These are phyloP conservation scores for Macadamia tetraphylla DNA, from an alignment of 164 flowering plant species.

Conservation along the genomic window DNA sequence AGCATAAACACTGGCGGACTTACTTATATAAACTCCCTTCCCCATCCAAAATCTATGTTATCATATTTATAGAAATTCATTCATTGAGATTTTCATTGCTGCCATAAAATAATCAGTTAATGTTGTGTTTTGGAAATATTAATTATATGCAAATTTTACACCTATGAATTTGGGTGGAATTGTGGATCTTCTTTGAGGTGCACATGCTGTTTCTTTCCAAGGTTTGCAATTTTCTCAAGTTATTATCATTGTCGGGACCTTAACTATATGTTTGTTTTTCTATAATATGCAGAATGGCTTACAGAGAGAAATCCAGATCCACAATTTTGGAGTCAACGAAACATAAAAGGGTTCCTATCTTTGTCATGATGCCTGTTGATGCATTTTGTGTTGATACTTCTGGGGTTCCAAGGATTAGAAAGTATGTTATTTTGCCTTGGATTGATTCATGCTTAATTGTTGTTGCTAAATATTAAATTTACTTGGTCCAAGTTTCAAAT, in stretches of 20 bases:
- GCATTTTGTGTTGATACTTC: slow-evolving; percentile 35
- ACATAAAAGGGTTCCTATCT: slow-evolving; percentile 42
- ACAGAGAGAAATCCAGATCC: slow-evolving; percentile 37
- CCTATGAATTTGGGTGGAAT: background rate
- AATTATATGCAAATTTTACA: no score
- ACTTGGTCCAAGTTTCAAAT: no score
- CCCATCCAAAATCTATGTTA: no score
- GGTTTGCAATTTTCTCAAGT: no score
- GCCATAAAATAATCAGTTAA: no score
- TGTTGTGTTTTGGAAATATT: no score
- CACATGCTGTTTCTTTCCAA: no score
- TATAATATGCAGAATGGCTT: slow-evolving; percentile 37
- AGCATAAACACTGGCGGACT: no score
- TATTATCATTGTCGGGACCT: slow-evolving; percentile 1
- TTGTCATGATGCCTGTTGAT: slow-evolving; percentile 56
- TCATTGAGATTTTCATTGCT: no score
- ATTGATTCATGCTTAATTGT: background rate
- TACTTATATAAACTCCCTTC: no score
- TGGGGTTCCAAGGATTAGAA: slow-evolving; percentile 41
- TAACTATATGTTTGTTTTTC: slow-evolving; percentile 8
- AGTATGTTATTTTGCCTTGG: slow-evolving; percentile 16
- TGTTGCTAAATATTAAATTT: no score
- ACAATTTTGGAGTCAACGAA: slow-evolving; percentile 29
- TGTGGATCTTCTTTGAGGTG: background rate
- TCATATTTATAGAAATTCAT: no score